Evolutionary conservation across 106 monocot species (phyloP), one percentile per base, ranked within the genome.

Genomic region (Narthecium ossifragum): DNA sequence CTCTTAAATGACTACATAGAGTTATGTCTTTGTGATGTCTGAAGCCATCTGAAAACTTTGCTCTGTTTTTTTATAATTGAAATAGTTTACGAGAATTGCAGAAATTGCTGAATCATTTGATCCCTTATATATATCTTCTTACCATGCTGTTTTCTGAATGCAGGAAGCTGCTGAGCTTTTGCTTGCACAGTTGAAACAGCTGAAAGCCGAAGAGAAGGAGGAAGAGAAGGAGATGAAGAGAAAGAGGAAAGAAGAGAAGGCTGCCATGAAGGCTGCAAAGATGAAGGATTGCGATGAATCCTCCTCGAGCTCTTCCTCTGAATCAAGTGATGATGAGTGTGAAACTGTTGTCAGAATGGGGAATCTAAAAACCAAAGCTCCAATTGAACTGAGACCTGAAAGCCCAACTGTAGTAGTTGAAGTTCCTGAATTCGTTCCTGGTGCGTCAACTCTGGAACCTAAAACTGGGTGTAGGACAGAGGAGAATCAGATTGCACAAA

Each of bases 291-390:
- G 13, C 5, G 6, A 37, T 22, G 25, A 60, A 41, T 24, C 6
- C 7, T 36, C 22, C 28, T 34, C 43, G 17, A 17, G 43, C 43
- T 43, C 43, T 43, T 43, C 43, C 12, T 37, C 36, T 11, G 7
- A 33, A 59, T 89, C 89, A 1, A 90, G 90, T 55, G 83, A 86
- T 60, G 74, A 81, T 10, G 96, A 86, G 6, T 86, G 90, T 1
- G 74, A 90, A 14, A 41, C 66, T 15, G 34, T 63, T 18, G 51
- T 73, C 24, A 62, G 59, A n/a, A 59, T 70, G 64, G 75, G 56
- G 18, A 3, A 8, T 2, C 25, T 34, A 26, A 61, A 32, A 63
- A 65, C 61, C 5, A 4, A 12, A 14, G 3, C 51, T 14, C 24
- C 36, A 12, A 50, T 50, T n/a, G 45, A 72, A 7, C 8, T 18